Evolutionary conservation across 352 stramenopile species (phyloP), one percentile per base, ranked within the genome.

Genomic region (Globisporangium cylindrosporum): DNA sequence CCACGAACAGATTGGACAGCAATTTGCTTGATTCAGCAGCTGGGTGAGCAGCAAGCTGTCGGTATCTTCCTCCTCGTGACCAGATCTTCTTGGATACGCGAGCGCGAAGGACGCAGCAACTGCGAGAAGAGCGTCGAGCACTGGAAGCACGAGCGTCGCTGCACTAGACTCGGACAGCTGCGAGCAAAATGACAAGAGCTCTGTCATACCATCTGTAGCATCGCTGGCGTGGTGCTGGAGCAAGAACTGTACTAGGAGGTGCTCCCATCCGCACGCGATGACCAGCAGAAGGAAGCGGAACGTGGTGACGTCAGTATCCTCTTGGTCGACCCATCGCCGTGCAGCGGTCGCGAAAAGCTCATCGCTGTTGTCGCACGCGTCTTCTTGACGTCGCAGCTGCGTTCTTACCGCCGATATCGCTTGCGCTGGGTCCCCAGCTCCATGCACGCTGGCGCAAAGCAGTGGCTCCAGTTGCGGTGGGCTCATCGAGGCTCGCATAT

Each of bases 191-290:
- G 10, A 10, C 5, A 64, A 14, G 22, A 86, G 24, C 2, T 22
- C 25, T 15, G 59, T 20, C 15, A 83, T 54, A 41, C 75, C 60
- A 0, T 67, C 59, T 7, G 56, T 43, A 34, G 76, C 70, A 59
- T 90, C 80, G 7, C 38, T 56, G 25, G 29, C 62, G 36, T 84
- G 68, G 18, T 59, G 59, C 22, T 79, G 78, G 38, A 90, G 55
- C 34, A 89, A 34, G 54, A 61, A 71, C 1, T 29, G n/a, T 58
- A 75, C 18, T 27, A 90, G 73, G 4, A 74, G 56, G 22, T 63
- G 55, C 32, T 86, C 72, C 57, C 80, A 62, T 70, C 57, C 29
- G 48, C 61, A 71, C 7, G 65, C 71, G 15, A 75, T 62, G 3
- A 81, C 55, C 22, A 73, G 62, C 38, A 72, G 56, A 27, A 81